These are phyloP conservation scores for Manihot esculenta DNA, from an alignment of 441 rosid genomes.

Conservation along the genomic window DNA sequence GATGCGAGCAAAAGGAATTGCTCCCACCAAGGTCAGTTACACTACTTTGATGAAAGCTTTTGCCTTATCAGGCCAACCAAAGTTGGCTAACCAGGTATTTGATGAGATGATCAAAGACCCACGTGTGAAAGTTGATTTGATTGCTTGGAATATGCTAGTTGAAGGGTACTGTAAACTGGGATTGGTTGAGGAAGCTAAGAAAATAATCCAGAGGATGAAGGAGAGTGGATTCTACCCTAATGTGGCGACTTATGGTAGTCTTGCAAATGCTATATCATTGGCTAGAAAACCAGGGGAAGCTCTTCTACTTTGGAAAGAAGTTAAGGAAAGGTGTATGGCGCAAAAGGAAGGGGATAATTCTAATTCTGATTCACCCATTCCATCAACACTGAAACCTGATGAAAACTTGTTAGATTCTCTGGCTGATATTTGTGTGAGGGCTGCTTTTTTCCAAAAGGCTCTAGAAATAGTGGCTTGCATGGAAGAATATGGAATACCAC, in stretches of 20 bases:
- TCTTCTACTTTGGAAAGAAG: conserved; percentile 84
- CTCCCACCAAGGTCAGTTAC: conserved; percentile 90
- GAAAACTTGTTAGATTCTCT: conserved; percentile 67
- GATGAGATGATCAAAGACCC: conserved; percentile 86
- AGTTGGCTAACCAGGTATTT: conserved; percentile 81
- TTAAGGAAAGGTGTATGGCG: conserved; percentile 57
- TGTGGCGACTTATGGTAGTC: conserved; percentile 83
- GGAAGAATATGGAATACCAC: conserved; percentile 87
- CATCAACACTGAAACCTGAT: conserved; percentile 63
- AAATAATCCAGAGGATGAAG: conserved; percentile 62
- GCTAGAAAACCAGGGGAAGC: conserved; percentile 98
- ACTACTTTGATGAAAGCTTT: conserved; percentile 97
- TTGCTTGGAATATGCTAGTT: conserved; percentile 95
- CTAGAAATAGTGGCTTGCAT: conserved; percentile 88
- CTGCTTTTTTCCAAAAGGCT: conserved; percentile 90
- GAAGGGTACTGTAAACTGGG: conserved; percentile 87
- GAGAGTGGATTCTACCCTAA: conserved; percentile 68
- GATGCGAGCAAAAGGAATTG: conserved; percentile 77
- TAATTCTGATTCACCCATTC: conserved; percentile 29
- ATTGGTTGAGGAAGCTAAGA: conserved; percentile 81
- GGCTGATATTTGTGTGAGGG: conserved; percentile 89
- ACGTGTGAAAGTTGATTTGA: conserved; percentile 74
- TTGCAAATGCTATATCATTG: conserved; percentile 71
- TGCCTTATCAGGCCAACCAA: conserved; percentile 80
- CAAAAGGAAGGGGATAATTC: conserved; percentile 32